phyloP scores from a whole-genome alignment of 352 stramenopile species.

The Elongisporangium senticosum region DNA sequence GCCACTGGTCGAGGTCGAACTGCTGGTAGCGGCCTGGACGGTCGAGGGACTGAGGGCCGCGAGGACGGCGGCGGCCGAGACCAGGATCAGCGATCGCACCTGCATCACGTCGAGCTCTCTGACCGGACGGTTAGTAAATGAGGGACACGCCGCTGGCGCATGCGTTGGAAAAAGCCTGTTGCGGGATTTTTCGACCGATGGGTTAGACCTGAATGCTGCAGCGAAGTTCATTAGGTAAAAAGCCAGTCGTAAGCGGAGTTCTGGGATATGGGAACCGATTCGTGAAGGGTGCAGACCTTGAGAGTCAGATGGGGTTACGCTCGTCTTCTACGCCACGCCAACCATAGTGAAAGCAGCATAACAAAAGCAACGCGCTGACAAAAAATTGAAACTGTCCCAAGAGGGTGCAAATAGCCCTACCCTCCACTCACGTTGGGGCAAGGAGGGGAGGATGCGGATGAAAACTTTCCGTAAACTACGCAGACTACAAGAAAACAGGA shows the following conservation, averaged over 20 bases:
- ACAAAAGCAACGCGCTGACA: not conserved
- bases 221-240: not conserved
- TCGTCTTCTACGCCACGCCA: not conserved
- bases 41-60: slow-evolving; percentile 4
- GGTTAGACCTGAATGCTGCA: not conserved
- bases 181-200: not conserved
- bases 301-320: not conserved
- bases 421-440: not conserved
- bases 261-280: not conserved
- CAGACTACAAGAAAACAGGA: not conserved
- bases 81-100: slow-evolving; percentile 25
- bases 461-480: not conserved
- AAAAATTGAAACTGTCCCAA: not conserved
- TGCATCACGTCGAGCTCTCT: slow-evolving; percentile 24
- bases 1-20: not conserved
- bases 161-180: not conserved
- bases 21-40: not conserved
- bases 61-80: slow-evolving; percentile 24
- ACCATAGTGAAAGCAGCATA: not conserved
- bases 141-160: not conserved
- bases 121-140: not conserved
- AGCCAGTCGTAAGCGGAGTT: not conserved
- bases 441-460: not conserved
- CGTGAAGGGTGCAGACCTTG: not conserved
- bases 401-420: not conserved